A percentile compares a stretch with the other conserved stretches of the same genome.
Evolutionary conservation across 306 rosid species (phyloP).

Genomic region (Vigna hirtella): DNA sequence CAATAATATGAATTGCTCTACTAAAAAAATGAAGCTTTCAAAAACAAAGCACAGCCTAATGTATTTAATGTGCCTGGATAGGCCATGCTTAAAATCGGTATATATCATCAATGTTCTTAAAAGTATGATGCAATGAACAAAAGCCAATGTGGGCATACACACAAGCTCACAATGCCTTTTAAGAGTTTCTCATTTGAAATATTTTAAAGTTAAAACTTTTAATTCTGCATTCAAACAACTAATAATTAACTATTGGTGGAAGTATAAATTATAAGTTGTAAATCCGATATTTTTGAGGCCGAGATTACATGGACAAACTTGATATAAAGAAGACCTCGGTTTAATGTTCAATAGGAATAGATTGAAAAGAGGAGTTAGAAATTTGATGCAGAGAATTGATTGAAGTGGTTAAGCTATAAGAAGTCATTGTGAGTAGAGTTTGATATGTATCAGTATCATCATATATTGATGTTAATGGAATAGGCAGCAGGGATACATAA

Average conservation of each 20-base stretch:
- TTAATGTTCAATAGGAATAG: background rate
- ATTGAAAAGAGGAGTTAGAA: background rate
- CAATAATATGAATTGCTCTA: too few species aligned
- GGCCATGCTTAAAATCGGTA: too few species aligned
- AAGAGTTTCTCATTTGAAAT: too few species aligned
- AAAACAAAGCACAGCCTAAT: too few species aligned
- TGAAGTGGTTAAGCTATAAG: background rate
- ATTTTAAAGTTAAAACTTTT: too few species aligned
- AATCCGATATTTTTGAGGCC: background rate
- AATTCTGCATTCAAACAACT: too few species aligned
- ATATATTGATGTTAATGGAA: constrained; percentile 2
- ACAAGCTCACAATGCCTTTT: too few species aligned
- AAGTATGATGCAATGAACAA: too few species aligned
- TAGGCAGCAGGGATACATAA: background rate
- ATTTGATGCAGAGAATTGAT: background rate
- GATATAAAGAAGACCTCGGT: background rate
- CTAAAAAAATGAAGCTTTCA: too few species aligned
- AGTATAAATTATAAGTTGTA: background rate
- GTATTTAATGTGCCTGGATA: too few species aligned
- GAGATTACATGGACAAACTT: background rate
- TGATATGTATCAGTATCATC: background rate
- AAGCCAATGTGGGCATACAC: too few species aligned
- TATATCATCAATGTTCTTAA: too few species aligned
- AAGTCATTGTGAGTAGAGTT: background rate
- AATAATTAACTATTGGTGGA: background rate